Evolutionary conservation across 2,329 filamentous ascomycete species (phyloP).

Genomic region (Xylaria sp.): DNA sequence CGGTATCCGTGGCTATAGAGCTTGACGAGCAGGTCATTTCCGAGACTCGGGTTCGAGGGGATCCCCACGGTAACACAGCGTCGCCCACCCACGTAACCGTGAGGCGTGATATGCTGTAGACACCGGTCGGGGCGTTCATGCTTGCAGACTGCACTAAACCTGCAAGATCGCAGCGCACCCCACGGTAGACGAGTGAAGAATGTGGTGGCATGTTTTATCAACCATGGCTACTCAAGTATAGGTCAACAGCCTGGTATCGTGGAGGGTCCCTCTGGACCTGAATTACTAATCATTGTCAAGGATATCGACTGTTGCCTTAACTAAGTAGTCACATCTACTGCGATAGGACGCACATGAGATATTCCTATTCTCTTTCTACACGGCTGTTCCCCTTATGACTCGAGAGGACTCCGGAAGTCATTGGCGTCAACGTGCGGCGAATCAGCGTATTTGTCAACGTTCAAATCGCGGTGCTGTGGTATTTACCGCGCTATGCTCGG

Average conservation of each 20-base stretch:
- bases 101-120: conserved; percentile 21
- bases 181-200: background rate
- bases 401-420: background rate
- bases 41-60: conserved; percentile 15
- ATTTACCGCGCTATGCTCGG: conserved; percentile 17
- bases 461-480: background rate
- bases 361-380: background rate
- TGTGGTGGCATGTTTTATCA: background rate
- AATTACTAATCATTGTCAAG: background rate
- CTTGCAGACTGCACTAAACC: conserved; percentile 8
- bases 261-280: background rate
- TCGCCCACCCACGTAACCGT: conserved; percentile 14
- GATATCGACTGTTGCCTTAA: background rate
- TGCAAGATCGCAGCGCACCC: conserved; percentile 12
- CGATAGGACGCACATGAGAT: too few species aligned
- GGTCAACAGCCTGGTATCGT: conserved; percentile 10
- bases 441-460: background rate
- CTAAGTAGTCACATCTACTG: background rate
- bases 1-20: background rate
- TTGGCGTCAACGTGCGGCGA: background rate
- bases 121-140: conserved; percentile 7
- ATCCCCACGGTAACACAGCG: conserved; percentile 22
- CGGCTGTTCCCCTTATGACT: background rate
- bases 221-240: conserved; percentile 7
- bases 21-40: conserved; percentile 17